Percentiles rank a stretch among this genome's conserved stretches.
Evolutionary conservation across 163 green algal genomes (phyloP).

Genomic region (Smithsoniella earleae): DNA sequence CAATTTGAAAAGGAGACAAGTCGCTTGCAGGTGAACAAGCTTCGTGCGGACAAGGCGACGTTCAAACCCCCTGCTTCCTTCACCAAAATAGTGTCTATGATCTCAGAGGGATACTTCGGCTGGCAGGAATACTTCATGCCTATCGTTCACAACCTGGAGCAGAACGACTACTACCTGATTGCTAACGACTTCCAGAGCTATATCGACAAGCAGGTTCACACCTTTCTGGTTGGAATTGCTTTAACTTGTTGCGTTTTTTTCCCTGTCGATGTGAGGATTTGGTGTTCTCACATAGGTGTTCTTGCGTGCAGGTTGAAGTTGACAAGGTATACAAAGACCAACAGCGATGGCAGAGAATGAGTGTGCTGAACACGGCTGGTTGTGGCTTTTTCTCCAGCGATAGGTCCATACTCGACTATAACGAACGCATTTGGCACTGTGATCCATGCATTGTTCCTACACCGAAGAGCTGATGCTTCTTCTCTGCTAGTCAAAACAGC

Average conservation of each 20-base stretch:
- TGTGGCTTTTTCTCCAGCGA: conserved; percentile 89
- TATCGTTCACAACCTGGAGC: conserved; percentile 59
- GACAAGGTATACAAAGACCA: conserved; percentile 74
- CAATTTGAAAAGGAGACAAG: no score
- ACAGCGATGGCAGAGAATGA: conserved; percentile 75
- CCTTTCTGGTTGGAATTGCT: neutral
- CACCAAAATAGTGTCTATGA: conserved; percentile 67
- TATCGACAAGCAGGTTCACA: conserved; percentile 74
- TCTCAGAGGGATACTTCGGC: conserved; percentile 78
- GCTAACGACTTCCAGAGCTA: conserved; percentile 94
- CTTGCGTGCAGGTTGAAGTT: conserved; percentile 50
- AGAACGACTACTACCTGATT: conserved; percentile 89
- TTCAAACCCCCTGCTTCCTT: conserved; percentile 66
- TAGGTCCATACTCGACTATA: conserved; percentile 89
- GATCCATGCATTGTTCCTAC: conserved; percentile 55
- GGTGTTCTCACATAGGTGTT: neutral
- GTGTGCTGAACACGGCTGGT: conserved; percentile 81
- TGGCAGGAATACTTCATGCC: conserved; percentile 91
- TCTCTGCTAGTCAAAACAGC: no score
- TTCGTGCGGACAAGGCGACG: conserved; percentile 60
- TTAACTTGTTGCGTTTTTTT: neutral
- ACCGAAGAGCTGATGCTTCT: no score
- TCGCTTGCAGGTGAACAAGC: conserved; percentile 56
- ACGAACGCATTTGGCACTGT: conserved; percentile 68
- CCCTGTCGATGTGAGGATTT: neutral